Conservation (phyloP, 352 stramenopile genomes). For the Ophiocytium majus region DNA sequence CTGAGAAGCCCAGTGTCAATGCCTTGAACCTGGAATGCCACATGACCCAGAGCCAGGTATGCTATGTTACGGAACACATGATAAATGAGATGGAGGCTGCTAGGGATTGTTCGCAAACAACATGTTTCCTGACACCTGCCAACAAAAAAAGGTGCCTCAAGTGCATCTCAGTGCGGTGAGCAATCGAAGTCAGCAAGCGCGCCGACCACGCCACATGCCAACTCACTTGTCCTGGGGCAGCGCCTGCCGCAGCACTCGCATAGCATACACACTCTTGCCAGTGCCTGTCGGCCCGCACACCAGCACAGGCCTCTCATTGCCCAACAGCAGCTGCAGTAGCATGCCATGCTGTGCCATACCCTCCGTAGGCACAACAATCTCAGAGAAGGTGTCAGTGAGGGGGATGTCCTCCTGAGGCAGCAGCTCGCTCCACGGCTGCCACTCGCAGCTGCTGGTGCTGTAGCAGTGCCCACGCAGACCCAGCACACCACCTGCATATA, state of each 20-base stretch:
- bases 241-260: slow-evolving; percentile 6
- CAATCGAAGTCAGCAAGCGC: no score
- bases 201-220: no score
- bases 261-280: slow-evolving; percentile 58
- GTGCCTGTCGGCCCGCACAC: slow-evolving; percentile 86
- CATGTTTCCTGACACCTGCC: no score
- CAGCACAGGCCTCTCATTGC: slow-evolving; percentile 65
- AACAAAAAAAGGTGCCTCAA: no score
- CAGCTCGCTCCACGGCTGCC: slow-evolving; percentile 82
- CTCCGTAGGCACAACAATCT: slow-evolving; percentile 88
- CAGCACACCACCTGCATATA: background rate
- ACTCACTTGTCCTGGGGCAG: slow-evolving; percentile 48
- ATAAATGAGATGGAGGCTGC: no score
- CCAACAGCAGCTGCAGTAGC: slow-evolving; percentile 23
- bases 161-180: no score
- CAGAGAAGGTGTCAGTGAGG: slow-evolving; percentile 75
- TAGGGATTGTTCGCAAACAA: no score
- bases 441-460: slow-evolving; percentile 73
- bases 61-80: no score
- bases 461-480: slow-evolving; percentile 81
- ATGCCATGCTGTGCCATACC: slow-evolving; percentile 78
- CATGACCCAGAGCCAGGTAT: no score
- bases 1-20: slow-evolving; percentile 82
- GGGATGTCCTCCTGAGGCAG: slow-evolving; percentile 77
- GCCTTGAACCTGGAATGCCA: slow-evolving; percentile 73